phyloP scores from a whole-genome alignment of 306 rosid genomes.

The Canavalia gladiata region DNA sequence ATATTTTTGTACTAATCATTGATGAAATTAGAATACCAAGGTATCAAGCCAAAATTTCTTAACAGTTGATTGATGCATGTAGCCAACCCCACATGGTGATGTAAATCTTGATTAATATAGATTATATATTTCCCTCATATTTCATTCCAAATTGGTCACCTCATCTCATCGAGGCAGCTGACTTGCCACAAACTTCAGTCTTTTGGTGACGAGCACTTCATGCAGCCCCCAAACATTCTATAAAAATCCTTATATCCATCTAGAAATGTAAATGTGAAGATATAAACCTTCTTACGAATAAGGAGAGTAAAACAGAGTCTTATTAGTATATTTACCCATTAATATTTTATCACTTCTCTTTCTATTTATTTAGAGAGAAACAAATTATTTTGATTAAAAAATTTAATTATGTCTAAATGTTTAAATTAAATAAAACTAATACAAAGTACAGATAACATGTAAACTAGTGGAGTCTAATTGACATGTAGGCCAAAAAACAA shows the following conservation, averaged over 20 bases:
- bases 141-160: background rate
- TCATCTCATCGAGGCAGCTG: conserved; percentile 13
- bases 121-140: background rate
- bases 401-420: too few relatives aligned
- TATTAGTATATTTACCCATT: too few relatives aligned
- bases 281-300: background rate
- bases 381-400: too few relatives aligned
- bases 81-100: background rate
- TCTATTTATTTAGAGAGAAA: too few relatives aligned
- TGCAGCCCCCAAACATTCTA: background rate
- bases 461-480: conserved; percentile 7
- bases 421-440: background rate
- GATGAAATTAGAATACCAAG: too few relatives aligned
- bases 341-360: too few relatives aligned
- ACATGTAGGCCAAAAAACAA: conserved; percentile 20
- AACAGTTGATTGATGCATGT: background rate
- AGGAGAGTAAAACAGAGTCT: too few relatives aligned
- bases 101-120: background rate
- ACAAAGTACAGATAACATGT: conserved; percentile 29
- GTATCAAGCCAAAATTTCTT: too few relatives aligned
- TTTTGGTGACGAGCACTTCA: background rate
- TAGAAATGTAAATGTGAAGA: background rate
- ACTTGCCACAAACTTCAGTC: background rate
- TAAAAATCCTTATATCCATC: background rate
- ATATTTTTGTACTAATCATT: too few relatives aligned